Base-by-base conservation (phyloP, 352 stramenopile species). In the Pseudoperonospora humuli region DNA sequence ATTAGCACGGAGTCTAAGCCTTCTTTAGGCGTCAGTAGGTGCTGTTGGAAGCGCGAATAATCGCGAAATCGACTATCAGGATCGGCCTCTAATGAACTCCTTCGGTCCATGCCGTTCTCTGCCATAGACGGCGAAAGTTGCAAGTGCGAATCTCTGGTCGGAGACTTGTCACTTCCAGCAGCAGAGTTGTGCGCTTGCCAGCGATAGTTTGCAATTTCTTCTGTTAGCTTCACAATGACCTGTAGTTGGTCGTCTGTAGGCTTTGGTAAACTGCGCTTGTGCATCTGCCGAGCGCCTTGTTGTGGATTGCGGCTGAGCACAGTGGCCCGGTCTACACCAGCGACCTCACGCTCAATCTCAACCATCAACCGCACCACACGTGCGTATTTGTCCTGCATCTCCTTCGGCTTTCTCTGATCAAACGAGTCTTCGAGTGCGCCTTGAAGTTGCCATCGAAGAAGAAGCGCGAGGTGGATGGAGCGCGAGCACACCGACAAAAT, bases 401-500 rank as follows among this genome's bases (percentile, higher is more conserved):
- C 68, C 29, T 84, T 81, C 5, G 72, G 72, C 6, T 85, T 75
- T 39, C 85, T 77, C 18, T 53, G 26, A 40, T 95, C 82, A 39
- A 89, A 77, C 1, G 82, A 82, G 41, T 95, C 82, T 56, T 92
- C 82, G 3, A 95, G 55, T 13, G 80, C 78, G 2, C 78, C 82
- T 67, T 92, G 79, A n/a, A 94, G 49, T 42, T 91, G 77, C 84
- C 82, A 95, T 44, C 77, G 71, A 34, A 95, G 70, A 15, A 93
- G 57, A 36, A 95, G 47, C 9, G 78, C 84, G 7, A 95, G 48
- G 34, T 89, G 78, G 34, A 93, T 93, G 6, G 79, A 94, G 3
- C 81, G 81, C 32, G 79, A 87, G 45, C 80, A 91, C 23, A 95
- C 79, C 15, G 82, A 93, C n/a, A 92, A 44, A 19, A 95, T 79